These are phyloP conservation scores for Glycine latifolia DNA, from an alignment of 306 rosid species.

Conservation along the genomic window DNA sequence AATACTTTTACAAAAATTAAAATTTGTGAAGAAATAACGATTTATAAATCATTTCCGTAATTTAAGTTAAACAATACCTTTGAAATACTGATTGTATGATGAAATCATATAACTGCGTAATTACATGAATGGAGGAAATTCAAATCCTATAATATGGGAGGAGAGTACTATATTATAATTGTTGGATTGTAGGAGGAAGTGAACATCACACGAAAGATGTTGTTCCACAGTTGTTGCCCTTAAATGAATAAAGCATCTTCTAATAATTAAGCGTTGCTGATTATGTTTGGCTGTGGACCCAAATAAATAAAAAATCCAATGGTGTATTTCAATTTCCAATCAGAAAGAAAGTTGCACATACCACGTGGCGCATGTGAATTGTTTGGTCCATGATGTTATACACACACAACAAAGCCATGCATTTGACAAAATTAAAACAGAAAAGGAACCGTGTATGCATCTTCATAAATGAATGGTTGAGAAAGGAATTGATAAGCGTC, in stretches of 20 bases:
- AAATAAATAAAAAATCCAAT: neutral
- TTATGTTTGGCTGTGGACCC: constrained; percentile 34
- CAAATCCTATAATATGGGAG: too few species aligned
- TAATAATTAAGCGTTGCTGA: constrained; percentile 25
- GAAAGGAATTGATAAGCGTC: constrained; percentile 5
- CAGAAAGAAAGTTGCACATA: constrained; percentile 20
- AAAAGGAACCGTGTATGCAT: neutral
- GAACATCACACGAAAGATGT: neutral
- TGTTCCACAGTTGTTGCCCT: neutral
- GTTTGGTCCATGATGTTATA: constrained; percentile 15
- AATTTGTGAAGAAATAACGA: too few species aligned
- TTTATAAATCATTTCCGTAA: too few species aligned
- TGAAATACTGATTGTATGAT: too few species aligned
- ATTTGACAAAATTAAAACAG: neutral
- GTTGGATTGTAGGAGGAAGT: neutral
- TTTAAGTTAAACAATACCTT: too few species aligned
- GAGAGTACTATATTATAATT: neutral
- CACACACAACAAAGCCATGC: neutral
- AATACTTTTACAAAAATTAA: too few species aligned
- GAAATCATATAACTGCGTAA: too few species aligned
- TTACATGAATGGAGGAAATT: too few species aligned
- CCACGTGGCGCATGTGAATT: constrained; percentile 45
- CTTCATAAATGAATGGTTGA: constrained; percentile 39
- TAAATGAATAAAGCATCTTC: constrained; percentile 20
- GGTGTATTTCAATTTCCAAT: neutral